Evolutionary conservation across 2,329 filamentous ascomycete genomes (phyloP).

Genomic region (Bipolaris cookei): DNA sequence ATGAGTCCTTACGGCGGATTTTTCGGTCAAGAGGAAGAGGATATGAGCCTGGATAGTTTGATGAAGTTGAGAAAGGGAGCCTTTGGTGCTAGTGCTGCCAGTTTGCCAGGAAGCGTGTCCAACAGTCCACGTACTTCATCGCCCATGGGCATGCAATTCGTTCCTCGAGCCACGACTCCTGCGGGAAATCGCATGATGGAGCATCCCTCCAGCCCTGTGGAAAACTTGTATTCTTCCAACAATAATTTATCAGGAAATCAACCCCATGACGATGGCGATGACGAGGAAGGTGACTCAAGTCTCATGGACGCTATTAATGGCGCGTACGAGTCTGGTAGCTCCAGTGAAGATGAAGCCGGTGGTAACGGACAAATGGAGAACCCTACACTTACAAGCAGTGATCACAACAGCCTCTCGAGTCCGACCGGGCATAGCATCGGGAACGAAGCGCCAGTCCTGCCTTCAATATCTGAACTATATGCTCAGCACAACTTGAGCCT

Average conservation of each 20-base stretch:
- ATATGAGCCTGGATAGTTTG: constrained; percentile 76
- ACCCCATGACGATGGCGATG: constrained; percentile 15
- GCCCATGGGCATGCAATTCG: constrained; percentile 48
- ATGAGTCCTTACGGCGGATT: constrained; percentile 61
- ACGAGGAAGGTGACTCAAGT: constrained; percentile 31
- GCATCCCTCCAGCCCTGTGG: constrained; percentile 31
- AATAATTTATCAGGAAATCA: constrained; percentile 25
- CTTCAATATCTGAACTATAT: constrained; percentile 27
- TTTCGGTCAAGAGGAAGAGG: constrained; percentile 60
- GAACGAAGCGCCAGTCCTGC: constrained; percentile 25
- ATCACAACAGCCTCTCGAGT: constrained; percentile 40
- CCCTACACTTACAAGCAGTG: constrained; percentile 41
- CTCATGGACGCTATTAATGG: constrained; percentile 41
- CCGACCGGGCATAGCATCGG: constrained; percentile 19
- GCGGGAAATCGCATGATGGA: constrained; percentile 38
- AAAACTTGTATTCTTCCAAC: constrained; percentile 36
- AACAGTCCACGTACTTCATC: constrained; percentile 48
- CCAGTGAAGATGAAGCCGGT: constrained; percentile 18
- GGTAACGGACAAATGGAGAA: constrained; percentile 35
- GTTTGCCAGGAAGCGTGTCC: constrained; percentile 61
- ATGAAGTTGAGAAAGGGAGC: constrained; percentile 75
- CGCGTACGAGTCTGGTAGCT: constrained; percentile 29
- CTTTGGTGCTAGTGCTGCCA: constrained; percentile 82
- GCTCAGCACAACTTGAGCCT: constrained; percentile 24
- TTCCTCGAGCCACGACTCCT: constrained; percentile 38